Percentiles rank a stretch among this genome's conserved stretches.
phyloP scores from a whole-genome alignment of 1,139 yeast species.

The Suhomyces guaymorum region DNA sequence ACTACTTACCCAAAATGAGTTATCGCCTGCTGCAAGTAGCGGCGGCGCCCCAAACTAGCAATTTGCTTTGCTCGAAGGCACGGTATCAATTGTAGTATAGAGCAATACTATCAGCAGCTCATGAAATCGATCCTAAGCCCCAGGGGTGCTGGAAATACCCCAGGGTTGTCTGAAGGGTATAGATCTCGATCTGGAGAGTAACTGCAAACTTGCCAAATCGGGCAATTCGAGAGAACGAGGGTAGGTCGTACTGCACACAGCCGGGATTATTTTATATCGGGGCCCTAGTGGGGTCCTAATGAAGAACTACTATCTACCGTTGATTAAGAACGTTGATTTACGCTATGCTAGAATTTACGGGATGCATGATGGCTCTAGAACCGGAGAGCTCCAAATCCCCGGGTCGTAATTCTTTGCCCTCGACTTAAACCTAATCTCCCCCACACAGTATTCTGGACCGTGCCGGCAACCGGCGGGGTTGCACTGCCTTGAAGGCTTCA shows the following conservation, averaged over 20 bases:
- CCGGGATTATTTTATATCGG: no score
- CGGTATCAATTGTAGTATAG: no score
- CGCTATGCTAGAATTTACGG: not conserved
- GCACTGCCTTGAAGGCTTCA: no score
- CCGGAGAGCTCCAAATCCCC: not conserved
- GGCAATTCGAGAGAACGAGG: not conserved
- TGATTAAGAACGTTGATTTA: not conserved
- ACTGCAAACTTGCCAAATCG: not conserved
- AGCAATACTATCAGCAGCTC: no score
- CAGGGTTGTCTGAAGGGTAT: no score
- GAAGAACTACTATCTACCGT: not conserved
- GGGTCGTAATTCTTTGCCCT: not conserved
- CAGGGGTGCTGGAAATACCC: no score
- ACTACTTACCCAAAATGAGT: constrained; percentile 5
- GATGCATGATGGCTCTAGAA: not conserved
- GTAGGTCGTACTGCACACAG: not conserved
- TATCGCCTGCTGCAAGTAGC: not conserved
- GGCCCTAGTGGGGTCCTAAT: no score
- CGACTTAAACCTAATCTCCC: not conserved
- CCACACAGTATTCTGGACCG: not conserved
- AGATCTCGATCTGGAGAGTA: not conserved
- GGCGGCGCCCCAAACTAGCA: constrained; percentile 4
- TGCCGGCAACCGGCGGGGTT: no score
- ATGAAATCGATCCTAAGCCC: no score
- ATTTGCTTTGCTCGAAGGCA: no score